Percentiles rank a stretch among this genome's conserved stretches.
These are phyloP conservation scores for Jacaranda mimosifolia DNA, from an alignment of 257 asterid species.

Conservation along the genomic window DNA sequence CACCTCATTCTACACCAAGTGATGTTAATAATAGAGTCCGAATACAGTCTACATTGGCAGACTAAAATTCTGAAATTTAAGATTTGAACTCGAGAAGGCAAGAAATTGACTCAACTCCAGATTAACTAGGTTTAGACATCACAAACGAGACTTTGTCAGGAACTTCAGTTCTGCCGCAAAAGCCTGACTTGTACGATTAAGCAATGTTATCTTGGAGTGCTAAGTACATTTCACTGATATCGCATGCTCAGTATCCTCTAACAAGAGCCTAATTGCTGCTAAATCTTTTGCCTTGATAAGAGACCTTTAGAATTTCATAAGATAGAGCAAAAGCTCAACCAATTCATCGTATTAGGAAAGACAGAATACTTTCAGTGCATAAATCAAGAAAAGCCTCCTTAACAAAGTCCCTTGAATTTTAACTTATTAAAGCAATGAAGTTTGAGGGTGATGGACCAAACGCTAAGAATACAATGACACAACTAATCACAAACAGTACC, in stretches of 20 bases:
- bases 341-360: background rate
- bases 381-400: background rate
- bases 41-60: background rate
- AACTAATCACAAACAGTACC: background rate
- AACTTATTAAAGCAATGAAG: background rate
- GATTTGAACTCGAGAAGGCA: background rate
- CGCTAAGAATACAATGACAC: background rate
- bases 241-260: background rate
- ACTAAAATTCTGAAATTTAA: background rate
- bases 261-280: background rate
- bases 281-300: background rate
- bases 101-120: background rate
- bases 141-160: background rate
- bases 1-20: background rate
- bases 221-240: background rate
- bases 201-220: too few species aligned
- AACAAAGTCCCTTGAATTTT: background rate
- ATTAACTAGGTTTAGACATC: background rate
- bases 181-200: too few species aligned
- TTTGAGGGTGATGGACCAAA: too few species aligned
- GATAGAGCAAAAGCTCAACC: background rate
- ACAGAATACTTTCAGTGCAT: background rate
- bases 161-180: background rate
- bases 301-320: background rate
- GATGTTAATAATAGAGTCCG: background rate